Percentiles rank a stretch among this genome's conserved stretches.
These are phyloP conservation scores for Metschnikowia lachancei DNA, from an alignment of 805 yeast genomes.

Conservation along the genomic window DNA sequence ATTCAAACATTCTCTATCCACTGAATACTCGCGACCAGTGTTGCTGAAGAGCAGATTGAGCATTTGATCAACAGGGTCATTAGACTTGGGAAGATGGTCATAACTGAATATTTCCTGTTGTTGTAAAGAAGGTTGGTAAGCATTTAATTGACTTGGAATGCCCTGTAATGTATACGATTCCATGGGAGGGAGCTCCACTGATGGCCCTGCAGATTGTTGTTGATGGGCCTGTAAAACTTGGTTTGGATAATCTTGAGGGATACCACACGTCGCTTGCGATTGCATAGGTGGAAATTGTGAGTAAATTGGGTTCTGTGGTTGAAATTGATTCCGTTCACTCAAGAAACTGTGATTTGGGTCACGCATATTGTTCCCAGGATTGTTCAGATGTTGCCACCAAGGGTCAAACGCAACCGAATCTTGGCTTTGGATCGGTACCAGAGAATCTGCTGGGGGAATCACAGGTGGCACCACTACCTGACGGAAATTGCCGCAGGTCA, in stretches of 20 bases:
- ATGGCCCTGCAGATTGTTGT: not conserved
- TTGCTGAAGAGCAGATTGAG: slow-evolving; percentile 16
- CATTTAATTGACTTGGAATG: not conserved
- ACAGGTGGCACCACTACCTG: not conserved
- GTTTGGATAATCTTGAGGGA: not conserved
- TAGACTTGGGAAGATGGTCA: slow-evolving; percentile 6
- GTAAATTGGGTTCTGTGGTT: not conserved
- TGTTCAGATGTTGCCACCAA: slow-evolving; percentile 4
- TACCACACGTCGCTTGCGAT: not conserved
- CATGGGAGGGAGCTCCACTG: not conserved
- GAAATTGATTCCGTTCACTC: not conserved
- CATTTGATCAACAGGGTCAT: slow-evolving; percentile 9
- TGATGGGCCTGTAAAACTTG: not conserved
- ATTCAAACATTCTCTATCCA: slow-evolving; percentile 6
- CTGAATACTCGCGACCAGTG: slow-evolving; percentile 16
- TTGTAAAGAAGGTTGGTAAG: not conserved
- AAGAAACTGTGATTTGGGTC: not conserved
- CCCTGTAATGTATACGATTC: not conserved
- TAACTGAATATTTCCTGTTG: slow-evolving; percentile 3
- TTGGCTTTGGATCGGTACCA: not conserved
- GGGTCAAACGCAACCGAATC: slow-evolving; percentile 4
- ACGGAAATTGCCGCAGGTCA: not conserved
- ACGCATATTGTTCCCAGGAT: not conserved
- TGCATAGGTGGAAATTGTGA: not conserved
- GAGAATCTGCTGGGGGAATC: not conserved